phyloP scores from a whole-genome alignment of 805 yeast genomes.

The Ogataea ganodermae region DNA sequence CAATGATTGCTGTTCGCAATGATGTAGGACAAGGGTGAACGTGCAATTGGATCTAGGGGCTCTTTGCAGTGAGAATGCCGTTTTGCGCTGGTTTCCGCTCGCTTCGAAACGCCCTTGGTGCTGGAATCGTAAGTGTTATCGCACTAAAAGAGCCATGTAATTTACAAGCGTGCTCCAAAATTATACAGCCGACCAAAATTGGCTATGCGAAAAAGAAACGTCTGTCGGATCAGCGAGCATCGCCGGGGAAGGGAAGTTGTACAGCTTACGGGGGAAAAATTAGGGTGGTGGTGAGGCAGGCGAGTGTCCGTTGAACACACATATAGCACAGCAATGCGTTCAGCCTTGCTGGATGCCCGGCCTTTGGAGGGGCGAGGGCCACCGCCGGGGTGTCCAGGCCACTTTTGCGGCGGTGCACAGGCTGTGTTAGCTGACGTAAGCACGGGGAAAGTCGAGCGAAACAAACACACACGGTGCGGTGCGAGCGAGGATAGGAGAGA shows the following conservation, averaged over 20 bases:
- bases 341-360: too few species aligned
- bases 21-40: too few species aligned
- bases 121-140: neutral
- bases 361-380: too few species aligned
- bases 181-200: constrained; percentile 9
- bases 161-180: constrained; percentile 7
- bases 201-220: constrained; percentile 7
- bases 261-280: neutral
- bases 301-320: too few species aligned
- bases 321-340: too few species aligned
- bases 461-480: too few species aligned
- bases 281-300: neutral
- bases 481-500: neutral
- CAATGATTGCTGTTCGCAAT: neutral
- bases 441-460: constrained; percentile 3
- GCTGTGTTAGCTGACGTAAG: constrained; percentile 5
- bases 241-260: too few species aligned
- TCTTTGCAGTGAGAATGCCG: neutral
- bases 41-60: neutral
- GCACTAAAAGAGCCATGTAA: constrained; percentile 1
- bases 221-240: constrained; percentile 6
- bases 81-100: neutral
- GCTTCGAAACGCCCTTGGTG: neutral
- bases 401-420: constrained; percentile 2
- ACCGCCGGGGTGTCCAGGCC: too few species aligned